Evolutionary conservation across 371 early-diverging fungal genomes (phyloP).

Genomic region (Globomyces sp.): DNA sequence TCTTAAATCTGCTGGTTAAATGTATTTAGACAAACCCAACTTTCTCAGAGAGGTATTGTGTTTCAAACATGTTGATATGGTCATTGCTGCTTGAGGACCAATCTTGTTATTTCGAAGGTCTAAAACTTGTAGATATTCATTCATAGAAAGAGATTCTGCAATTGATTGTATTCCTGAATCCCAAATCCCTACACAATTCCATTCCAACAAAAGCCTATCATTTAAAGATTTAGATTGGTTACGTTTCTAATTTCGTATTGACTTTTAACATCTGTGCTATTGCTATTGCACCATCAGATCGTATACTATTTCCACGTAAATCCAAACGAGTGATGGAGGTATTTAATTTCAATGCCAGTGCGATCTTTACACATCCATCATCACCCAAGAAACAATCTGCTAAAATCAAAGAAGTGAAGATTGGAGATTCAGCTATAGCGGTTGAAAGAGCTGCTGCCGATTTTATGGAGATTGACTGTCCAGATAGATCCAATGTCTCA

Average conservation of each 20-base stretch:
- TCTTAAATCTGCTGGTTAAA: slow-evolving; percentile 36
- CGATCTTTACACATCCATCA: slow-evolving; percentile 43
- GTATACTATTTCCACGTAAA: slow-evolving; percentile 51
- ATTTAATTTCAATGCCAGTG: slow-evolving; percentile 45
- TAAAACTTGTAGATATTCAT: slow-evolving; percentile 41
- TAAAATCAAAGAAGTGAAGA: slow-evolving; percentile 32
- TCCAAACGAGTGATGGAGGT: slow-evolving; percentile 35
- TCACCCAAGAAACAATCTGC: slow-evolving; percentile 52
- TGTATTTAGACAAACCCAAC: slow-evolving; percentile 30
- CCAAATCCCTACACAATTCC: slow-evolving; percentile 61
- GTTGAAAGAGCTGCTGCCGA: slow-evolving; percentile 34
- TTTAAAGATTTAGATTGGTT: too few species aligned
- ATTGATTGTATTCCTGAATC: slow-evolving; percentile 45
- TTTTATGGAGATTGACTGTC: slow-evolving; percentile 26
- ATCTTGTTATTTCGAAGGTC: slow-evolving; percentile 57
- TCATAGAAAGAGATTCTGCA: slow-evolving; percentile 49
- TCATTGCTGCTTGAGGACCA: slow-evolving; percentile 40
- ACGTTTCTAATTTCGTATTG: slow-evolving; percentile 33
- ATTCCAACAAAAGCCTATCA: slow-evolving; percentile 42
- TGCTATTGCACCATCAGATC: slow-evolving; percentile 52
- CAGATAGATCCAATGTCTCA: slow-evolving; percentile 23
- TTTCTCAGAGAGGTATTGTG: slow-evolving; percentile 39
- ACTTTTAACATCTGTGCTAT: slow-evolving; percentile 50
- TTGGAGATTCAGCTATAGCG: slow-evolving; percentile 32
- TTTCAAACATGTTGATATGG: slow-evolving; percentile 38